These are phyloP conservation scores for Rhodamnia argentea DNA, from an alignment of 345 rosid species.

Conservation along the genomic window DNA sequence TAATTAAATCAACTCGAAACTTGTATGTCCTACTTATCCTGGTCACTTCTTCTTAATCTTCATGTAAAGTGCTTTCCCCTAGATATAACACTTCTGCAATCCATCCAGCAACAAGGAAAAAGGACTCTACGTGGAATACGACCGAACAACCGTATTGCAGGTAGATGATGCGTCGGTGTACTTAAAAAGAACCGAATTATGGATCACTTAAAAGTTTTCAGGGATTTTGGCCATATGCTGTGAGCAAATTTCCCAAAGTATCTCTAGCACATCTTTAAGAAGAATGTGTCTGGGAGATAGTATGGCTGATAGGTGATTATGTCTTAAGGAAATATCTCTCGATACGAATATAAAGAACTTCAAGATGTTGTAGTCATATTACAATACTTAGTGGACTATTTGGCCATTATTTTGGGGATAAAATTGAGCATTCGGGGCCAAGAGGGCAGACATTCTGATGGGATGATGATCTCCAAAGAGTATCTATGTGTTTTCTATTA, in stretches of 20 bases:
- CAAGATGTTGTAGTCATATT: background rate
- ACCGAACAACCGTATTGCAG: slow-evolving; percentile 84
- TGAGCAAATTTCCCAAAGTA: background rate
- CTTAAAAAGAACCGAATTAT: background rate
- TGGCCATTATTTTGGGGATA: background rate
- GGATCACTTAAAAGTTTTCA: background rate
- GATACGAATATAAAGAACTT: background rate
- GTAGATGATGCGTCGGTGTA: slow-evolving; percentile 13
- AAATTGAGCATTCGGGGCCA: background rate
- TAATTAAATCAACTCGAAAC: slow-evolving; percentile 87
- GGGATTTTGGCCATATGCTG: background rate
- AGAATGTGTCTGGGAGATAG: background rate
- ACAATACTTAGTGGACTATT: background rate
- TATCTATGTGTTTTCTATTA: background rate
- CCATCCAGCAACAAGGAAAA: slow-evolving; percentile 82
- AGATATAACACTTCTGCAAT: slow-evolving; percentile 8
- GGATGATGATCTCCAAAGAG: background rate
- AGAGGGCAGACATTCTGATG: background rate
- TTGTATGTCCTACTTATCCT: slow-evolving; percentile 41
- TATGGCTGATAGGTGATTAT: background rate
- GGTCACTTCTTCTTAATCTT: background rate
- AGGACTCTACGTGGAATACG: slow-evolving; percentile 89
- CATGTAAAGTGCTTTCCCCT: background rate
- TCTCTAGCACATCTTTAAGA: background rate
- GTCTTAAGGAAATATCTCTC: background rate